Evolutionary conservation across 257 asterid genomes (phyloP), one percentile per base, ranked within the genome.

Genomic region (Solanum corneliomulleri): DNA sequence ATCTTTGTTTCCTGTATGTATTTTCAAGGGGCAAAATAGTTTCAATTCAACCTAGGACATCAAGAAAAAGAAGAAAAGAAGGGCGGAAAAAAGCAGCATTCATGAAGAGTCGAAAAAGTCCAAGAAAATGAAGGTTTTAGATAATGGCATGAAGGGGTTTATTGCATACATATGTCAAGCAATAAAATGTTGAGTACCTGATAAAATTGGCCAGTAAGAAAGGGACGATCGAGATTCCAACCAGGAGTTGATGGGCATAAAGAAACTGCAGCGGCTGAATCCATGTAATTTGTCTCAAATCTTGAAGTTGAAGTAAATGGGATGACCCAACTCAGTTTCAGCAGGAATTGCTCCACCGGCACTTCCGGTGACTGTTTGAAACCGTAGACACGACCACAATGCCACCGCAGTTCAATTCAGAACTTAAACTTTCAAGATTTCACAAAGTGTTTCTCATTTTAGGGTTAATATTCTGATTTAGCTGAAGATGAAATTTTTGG

Each of bases 221-320:
- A 95, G 83, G 98, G 98, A 85, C 98, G 96, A 87, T 93, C 96
- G 33, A 91, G 90, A 77, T 95, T 95, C 98, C 98, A 95, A 83
- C 82, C 89, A 80, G 98, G 98, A 78, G 96, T 93, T 33, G 93
- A 89, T 66, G 94, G 92, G 85, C 92, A 75, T 58, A 70, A 7
- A 6, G 76, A 83, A 81, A 91, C 45, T 41, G 84, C 86, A 16
- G 87, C 83, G 58, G 91, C 62, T 20, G 94, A 88, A 81, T 94
- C 98, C 96, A 93, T 93, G 58, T 52, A 41, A 45, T 70, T 69
- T 77, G 37, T 44, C 83, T 77, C 84, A 77, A 77, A 44, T 75
- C 35, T 82, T 86, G 58, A 25, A 89, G 85, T 62, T 62, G 56
- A 39, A 83, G 45, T 60, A 52, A 83, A 3, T 41, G 29, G 25